These are phyloP conservation scores for Physcomitrellopsis africana DNA, from an alignment of 225 moss, liverwort and hornwort species.

Conservation along the genomic window DNA sequence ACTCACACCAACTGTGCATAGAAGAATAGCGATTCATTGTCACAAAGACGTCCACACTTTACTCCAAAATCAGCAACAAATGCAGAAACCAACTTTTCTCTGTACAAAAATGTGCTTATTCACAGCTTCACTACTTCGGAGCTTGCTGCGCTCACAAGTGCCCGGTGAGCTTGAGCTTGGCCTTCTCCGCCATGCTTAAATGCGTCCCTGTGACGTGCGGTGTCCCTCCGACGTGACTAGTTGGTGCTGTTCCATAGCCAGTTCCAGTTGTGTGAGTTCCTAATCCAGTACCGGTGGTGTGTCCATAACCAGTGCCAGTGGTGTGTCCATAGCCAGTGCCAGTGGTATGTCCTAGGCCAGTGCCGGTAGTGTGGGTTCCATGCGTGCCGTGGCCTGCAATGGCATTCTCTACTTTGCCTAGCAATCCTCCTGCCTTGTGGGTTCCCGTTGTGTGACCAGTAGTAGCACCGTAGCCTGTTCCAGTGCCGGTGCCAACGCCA, in stretches of 20 bases:
- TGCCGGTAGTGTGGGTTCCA: neutral
- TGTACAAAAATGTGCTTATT: conserved; percentile 1
- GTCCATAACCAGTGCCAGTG: neutral
- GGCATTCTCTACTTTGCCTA: conserved; percentile 31
- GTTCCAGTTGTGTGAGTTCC: neutral
- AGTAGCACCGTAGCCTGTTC: neutral
- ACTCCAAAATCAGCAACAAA: no score
- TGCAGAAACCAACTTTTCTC: neutral
- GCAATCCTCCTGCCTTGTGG: conserved; percentile 12
- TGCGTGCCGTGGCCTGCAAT: conserved; percentile 22
- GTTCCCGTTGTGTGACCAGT: neutral
- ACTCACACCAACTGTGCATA: no score
- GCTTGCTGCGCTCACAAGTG: conserved; percentile 29
- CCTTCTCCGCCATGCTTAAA: conserved; percentile 44
- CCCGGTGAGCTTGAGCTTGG: conserved; percentile 45
- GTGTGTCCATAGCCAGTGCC: neutral
- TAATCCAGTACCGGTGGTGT: neutral
- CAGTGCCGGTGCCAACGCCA: conserved; percentile 16
- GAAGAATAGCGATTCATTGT: no score
- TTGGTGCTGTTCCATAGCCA: neutral
- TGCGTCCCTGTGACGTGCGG: conserved; percentile 3
- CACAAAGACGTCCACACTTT: no score
- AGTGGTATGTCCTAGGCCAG: no score
- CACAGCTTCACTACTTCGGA: no score
- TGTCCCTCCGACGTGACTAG: conserved; percentile 8